Percentiles rank a stretch among this genome's conserved stretches.
Conservation (phyloP, 1,284 basidiomycete genomes). For the Apiotrichum brassicae region DNA sequence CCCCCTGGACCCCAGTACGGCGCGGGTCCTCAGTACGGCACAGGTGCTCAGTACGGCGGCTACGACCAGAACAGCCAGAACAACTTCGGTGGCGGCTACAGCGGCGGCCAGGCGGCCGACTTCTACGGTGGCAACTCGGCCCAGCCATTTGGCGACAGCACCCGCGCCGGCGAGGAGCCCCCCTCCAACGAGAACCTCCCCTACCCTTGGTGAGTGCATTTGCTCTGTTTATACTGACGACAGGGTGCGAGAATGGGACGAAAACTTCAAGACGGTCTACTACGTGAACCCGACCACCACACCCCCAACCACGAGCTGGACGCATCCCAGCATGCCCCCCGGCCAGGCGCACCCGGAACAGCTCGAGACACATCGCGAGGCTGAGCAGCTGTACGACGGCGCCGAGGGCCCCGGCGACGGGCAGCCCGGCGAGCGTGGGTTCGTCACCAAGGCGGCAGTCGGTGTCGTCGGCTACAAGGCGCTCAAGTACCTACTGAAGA, state of each 20-base stretch:
- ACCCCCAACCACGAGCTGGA: slow-evolving; percentile 31
- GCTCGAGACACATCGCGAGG: slow-evolving; percentile 11
- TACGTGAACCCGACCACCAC: slow-evolving; percentile 32
- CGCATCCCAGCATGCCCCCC: slow-evolving; percentile 19
- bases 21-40: not conserved
- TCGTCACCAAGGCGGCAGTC: slow-evolving; percentile 5
- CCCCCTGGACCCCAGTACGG: not conserved
- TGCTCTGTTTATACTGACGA: not conserved
- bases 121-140: not conserved
- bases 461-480: slow-evolving; percentile 14
- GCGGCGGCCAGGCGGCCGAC: not conserved
- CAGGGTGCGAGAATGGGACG: slow-evolving; percentile 35
- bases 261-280: slow-evolving; percentile 29
- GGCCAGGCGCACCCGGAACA: slow-evolving; percentile 30
- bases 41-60: not conserved
- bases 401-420: slow-evolving; percentile 14
- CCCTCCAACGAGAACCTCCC: slow-evolving; percentile 9
- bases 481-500: slow-evolving; percentile 2
- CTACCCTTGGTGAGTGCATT: slow-evolving; percentile 5
- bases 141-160: not conserved
- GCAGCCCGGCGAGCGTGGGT: slow-evolving; percentile 15
- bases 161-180: not conserved
- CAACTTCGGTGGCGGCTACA: slow-evolving; percentile 1
- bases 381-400: slow-evolving; percentile 5
- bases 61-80: not conserved